Percentiles rank a stretch among this genome's conserved stretches.
phyloP scores from a whole-genome alignment of 495 filamentous ascomycete genomes.

The Filosporella fistucella region DNA sequence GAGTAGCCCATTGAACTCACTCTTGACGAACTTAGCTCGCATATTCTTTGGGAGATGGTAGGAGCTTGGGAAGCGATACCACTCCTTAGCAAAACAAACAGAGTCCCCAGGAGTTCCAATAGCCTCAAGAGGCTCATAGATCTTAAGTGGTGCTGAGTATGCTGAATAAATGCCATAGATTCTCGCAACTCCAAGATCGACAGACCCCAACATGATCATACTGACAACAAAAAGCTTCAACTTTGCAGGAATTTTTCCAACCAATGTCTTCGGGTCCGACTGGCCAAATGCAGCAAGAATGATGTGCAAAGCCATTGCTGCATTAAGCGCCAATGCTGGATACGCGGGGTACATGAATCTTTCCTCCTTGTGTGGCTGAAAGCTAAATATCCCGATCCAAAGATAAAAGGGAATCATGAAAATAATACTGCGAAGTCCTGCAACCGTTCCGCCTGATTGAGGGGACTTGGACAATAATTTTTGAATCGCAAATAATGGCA shows the following conservation, averaged over 20 bases:
- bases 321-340: conserved; percentile 87
- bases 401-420: conserved; percentile 85
- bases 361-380: conserved; percentile 96
- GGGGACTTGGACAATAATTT: conserved; percentile 37
- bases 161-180: conserved; percentile 76
- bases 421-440: conserved; percentile 64
- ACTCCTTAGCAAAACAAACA: conserved; percentile 93
- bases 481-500: conserved; percentile 54
- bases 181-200: conserved; percentile 64
- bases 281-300: conserved; percentile 67
- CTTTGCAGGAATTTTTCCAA: conserved; percentile 64
- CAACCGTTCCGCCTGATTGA: conserved; percentile 32
- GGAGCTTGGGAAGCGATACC: conserved; percentile 95
- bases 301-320: conserved; percentile 79
- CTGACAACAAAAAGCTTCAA: conserved; percentile 61
- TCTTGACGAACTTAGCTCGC: conserved; percentile 82
- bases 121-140: conserved; percentile 54
- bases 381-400: conserved; percentile 88
- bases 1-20: conserved; percentile 82
- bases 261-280: conserved; percentile 55
- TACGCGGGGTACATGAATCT: conserved; percentile 98
- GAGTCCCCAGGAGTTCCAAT: conserved; percentile 52
- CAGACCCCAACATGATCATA: conserved; percentile 45
- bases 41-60: conserved; percentile 80
- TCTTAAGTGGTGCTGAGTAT: conserved; percentile 78